Evolutionary conservation across 2,329 filamentous ascomycete species (phyloP).

Genomic region (Fusarium goolgardi): DNA sequence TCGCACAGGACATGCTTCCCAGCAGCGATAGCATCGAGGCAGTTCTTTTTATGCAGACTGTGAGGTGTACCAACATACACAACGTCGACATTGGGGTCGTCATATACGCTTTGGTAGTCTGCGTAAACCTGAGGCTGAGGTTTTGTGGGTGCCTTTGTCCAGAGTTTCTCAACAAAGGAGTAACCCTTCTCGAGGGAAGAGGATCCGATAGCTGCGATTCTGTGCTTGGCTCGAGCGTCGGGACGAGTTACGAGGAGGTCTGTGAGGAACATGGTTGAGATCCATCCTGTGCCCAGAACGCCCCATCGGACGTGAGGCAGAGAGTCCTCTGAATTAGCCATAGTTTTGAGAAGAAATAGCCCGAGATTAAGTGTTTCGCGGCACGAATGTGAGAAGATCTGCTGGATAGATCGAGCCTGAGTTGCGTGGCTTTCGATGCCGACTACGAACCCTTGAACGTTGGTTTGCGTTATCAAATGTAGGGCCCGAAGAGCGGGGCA

Average conservation of each 20-base stretch:
- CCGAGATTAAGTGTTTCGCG: neutral
- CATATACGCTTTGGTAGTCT: slow-evolving; percentile 54
- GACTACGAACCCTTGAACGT: neutral
- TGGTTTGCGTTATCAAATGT: too few relatives aligned
- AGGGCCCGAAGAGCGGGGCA: slow-evolving; percentile 1
- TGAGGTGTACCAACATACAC: slow-evolving; percentile 61
- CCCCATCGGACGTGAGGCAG: slow-evolving; percentile 23
- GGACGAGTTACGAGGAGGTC: slow-evolving; percentile 11
- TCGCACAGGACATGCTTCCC: slow-evolving; percentile 61
- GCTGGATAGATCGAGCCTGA: neutral
- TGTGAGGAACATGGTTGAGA: slow-evolving; percentile 25
- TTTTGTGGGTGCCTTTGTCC: slow-evolving; percentile 4
- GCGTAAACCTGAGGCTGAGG: slow-evolving; percentile 11
- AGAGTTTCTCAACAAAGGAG: slow-evolving; percentile 13
- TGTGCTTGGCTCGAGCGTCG: slow-evolving; percentile 15
- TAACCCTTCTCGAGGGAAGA: slow-evolving; percentile 1
- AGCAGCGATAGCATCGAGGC: slow-evolving; percentile 56
- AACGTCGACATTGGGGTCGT: slow-evolving; percentile 56
- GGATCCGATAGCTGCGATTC: slow-evolving; percentile 13
- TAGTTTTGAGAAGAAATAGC: slow-evolving; percentile 8
- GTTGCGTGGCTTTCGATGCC: slow-evolving; percentile 2
- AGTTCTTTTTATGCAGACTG: slow-evolving; percentile 57
- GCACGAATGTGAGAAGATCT: rapidly evolving
- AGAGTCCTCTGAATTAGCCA: neutral
- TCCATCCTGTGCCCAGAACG: slow-evolving; percentile 29